Conservation (phyloP, 768 basidiomycete species). For the Suillus cothurnatus region DNA sequence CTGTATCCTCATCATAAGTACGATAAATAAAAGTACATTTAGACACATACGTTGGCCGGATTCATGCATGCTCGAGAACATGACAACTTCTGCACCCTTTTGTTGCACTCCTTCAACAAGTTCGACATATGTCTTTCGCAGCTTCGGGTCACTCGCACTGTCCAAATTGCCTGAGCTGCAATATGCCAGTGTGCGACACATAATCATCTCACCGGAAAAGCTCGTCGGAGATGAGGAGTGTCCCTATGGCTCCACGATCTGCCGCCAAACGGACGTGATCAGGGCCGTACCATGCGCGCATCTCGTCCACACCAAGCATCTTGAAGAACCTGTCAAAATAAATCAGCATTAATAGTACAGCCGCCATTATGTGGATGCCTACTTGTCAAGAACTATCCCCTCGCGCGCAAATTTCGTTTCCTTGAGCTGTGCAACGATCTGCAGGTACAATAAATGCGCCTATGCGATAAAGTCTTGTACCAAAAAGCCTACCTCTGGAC, state of each 20-base stretch:
- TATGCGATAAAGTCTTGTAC: not conserved
- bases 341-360: slow-evolving; percentile 2
- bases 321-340: slow-evolving; percentile 81
- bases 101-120: slow-evolving; percentile 88
- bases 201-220: slow-evolving; percentile 72
- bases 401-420: slow-evolving; percentile 97
- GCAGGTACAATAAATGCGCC: slow-evolving; percentile 8
- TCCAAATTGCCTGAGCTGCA: not conserved
- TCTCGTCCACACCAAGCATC: slow-evolving; percentile 92
- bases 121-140: slow-evolving; percentile 81
- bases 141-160: slow-evolving; percentile 79
- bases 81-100: slow-evolving; percentile 90
- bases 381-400: slow-evolving; percentile 90
- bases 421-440: slow-evolving; percentile 79
- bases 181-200: not conserved
- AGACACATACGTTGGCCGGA: slow-evolving; percentile 86
- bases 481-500: slow-evolving; percentile 72
- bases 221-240: slow-evolving; percentile 91
- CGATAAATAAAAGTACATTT: slow-evolving; percentile 1
- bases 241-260: slow-evolving; percentile 92
- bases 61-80: slow-evolving; percentile 99
- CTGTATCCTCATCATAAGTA: slow-evolving; percentile 41
- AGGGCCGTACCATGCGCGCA: slow-evolving; percentile 98
- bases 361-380: slow-evolving; percentile 7
- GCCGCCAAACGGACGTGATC: slow-evolving; percentile 91